phyloP scores from a whole-genome alignment of 129 eudicot genomes.

The Solidago caesia region DNA sequence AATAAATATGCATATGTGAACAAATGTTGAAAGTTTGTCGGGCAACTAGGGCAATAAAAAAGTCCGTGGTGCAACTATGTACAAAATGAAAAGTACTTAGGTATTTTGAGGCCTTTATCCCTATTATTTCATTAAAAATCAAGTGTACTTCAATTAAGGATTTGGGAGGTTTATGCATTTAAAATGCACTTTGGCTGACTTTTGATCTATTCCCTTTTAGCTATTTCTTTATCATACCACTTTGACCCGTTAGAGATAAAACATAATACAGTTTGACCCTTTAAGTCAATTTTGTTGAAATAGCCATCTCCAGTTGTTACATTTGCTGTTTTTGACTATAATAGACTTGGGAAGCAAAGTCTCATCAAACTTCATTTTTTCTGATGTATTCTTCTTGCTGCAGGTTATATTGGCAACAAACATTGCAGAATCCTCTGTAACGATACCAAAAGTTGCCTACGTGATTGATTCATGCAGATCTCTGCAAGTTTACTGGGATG shows the following conservation, averaged over 20 bases:
- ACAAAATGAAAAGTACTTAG: no score
- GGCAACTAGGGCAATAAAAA: no score
- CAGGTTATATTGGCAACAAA: conserved; percentile 96
- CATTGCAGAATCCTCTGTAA: conserved; percentile 97
- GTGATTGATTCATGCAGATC: conserved; percentile 97
- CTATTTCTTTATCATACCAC: not conserved
- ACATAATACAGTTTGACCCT: not conserved
- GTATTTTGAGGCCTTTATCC: no score
- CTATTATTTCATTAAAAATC: no score
- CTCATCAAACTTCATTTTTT: conserved; percentile 7
- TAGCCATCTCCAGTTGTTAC: not conserved
- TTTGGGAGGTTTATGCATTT: conserved; percentile 5
- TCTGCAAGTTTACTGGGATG: conserved; percentile 92
- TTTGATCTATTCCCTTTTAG: not conserved
- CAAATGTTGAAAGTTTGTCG: no score
- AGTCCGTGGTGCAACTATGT: no score
- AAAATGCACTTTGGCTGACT: not conserved
- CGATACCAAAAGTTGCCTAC: conserved; percentile 90
- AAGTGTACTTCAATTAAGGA: not conserved
- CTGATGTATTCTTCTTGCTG: conserved; percentile 22
- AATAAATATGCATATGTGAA: no score
- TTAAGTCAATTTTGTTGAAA: not conserved
- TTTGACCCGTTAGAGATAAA: not conserved
- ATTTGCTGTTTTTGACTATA: conserved; percentile 13
- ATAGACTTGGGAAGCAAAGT: conserved; percentile 4